A percentile compares a stretch with the other conserved stretches of the same genome.
phyloP scores from a whole-genome alignment of 768 basidiomycete genomes.

The Kwoniella dendrophila region DNA sequence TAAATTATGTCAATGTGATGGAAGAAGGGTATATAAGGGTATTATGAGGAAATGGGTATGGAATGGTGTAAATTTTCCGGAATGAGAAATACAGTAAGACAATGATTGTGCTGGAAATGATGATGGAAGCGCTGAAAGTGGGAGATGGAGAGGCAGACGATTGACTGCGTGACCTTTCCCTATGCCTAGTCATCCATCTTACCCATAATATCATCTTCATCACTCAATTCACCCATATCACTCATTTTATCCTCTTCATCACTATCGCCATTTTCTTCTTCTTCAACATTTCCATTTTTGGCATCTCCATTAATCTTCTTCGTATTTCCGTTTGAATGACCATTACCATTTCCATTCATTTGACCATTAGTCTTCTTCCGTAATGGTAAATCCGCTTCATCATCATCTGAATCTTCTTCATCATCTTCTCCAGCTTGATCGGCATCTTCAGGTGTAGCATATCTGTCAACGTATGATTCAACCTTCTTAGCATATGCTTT shows the following conservation, averaged over 20 bases:
- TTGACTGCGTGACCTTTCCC: not conserved
- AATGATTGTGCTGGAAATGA: too few relatives aligned
- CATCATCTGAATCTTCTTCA: constrained; percentile 61
- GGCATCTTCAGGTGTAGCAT: constrained; percentile 84
- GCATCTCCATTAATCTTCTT: constrained; percentile 8
- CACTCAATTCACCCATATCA: constrained; percentile 55
- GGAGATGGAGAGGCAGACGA: too few relatives aligned
- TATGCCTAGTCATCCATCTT: constrained; percentile 49
- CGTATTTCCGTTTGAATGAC: constrained; percentile 7
- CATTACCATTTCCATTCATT: constrained; percentile 12
- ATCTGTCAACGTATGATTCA: constrained; percentile 95
- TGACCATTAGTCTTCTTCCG: constrained; percentile 17
- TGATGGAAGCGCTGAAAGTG: too few relatives aligned
- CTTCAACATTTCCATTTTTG: constrained; percentile 12
- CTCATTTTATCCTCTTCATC: constrained; percentile 58
- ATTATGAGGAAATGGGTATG: too few relatives aligned
- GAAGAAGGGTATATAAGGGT: too few relatives aligned
- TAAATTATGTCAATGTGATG: too few relatives aligned
- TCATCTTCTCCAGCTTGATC: constrained; percentile 67
- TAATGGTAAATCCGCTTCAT: constrained; percentile 14
- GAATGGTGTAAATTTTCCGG: too few relatives aligned
- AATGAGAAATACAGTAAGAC: too few relatives aligned
- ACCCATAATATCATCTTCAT: constrained; percentile 53
- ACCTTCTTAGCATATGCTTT: constrained; percentile 94
- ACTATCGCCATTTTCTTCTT: constrained; percentile 63